Evolutionary conservation across 2,329 filamentous ascomycete genomes (phyloP).

Genomic region (Penicillium sp.): DNA sequence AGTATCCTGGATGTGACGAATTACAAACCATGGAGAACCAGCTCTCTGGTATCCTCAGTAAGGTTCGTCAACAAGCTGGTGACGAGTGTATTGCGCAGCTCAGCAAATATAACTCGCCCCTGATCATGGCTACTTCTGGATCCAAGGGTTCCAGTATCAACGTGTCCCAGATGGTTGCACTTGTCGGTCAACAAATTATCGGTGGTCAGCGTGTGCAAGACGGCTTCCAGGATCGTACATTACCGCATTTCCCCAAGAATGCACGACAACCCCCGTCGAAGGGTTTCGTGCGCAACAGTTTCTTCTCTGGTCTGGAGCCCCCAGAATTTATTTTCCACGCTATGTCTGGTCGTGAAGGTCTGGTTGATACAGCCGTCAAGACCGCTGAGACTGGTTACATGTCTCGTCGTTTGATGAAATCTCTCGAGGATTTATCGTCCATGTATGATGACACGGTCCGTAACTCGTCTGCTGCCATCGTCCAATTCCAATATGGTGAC

Average conservation of each 20-base stretch:
- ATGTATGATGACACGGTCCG: slow-evolving; percentile 94
- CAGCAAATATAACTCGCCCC: slow-evolving; percentile 85
- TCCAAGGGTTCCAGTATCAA: slow-evolving; percentile 98
- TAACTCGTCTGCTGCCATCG: slow-evolving; percentile 81
- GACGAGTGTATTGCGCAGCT: slow-evolving; percentile 85
- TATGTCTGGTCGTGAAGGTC: slow-evolving; percentile 95
- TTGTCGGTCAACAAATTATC: slow-evolving; percentile 98
- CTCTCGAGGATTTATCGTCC: slow-evolving; percentile 87
- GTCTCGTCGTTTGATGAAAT: slow-evolving; percentile 98
- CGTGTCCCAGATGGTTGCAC: slow-evolving; percentile 97
- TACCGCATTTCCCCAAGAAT: slow-evolving; percentile 95
- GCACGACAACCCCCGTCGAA: slow-evolving; percentile 90
- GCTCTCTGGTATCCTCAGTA: slow-evolving; percentile 87
- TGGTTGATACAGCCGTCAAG: slow-evolving; percentile 98
- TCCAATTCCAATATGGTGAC: slow-evolving; percentile 96
- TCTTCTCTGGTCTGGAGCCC: slow-evolving; percentile 86
- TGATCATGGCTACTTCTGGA: slow-evolving; percentile 96
- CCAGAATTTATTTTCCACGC: slow-evolving; percentile 98
- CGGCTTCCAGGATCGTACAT: slow-evolving; percentile 90
- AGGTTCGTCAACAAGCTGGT: slow-evolving; percentile 87
- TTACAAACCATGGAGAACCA: slow-evolving; percentile 88
- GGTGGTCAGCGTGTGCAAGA: slow-evolving; percentile 87
- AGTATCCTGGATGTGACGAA: slow-evolving; percentile 84
- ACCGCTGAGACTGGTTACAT: slow-evolving; percentile 99
- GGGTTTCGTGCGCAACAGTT: slow-evolving; percentile 95